Conservation (phyloP, 2,329 filamentous ascomycete species). For the Phaeomoniella chlamydospora region DNA sequence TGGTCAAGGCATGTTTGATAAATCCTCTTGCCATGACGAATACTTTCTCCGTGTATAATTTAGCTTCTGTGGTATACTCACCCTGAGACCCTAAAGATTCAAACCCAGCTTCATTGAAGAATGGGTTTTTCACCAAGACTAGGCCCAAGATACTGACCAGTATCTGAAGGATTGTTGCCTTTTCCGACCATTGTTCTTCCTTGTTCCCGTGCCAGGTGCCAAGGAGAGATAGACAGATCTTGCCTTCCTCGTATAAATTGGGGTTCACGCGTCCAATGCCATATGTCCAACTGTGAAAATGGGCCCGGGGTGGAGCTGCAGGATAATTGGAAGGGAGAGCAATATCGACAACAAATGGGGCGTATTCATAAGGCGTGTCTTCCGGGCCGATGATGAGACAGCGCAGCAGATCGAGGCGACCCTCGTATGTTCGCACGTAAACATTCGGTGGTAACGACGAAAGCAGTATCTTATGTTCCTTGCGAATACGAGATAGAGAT, state of each 20-base stretch:
- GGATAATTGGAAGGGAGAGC: constrained; percentile 36
- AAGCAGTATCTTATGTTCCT: constrained; percentile 44
- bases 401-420: constrained; percentile 41
- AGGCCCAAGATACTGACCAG: constrained; percentile 42
- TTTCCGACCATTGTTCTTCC: constrained; percentile 37
- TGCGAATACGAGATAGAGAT: constrained; percentile 34
- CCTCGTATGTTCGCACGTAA: constrained; percentile 45
- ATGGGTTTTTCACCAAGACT: constrained; percentile 44
- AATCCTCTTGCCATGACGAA: constrained; percentile 38
- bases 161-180: constrained; percentile 42
- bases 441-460: constrained; percentile 39
- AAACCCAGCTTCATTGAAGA: constrained; percentile 51
- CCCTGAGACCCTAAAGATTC: constrained; percentile 33
- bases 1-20: constrained; percentile 30
- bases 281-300: constrained; percentile 45
- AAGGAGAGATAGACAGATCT: constrained; percentile 44
- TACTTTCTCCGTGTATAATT: constrained; percentile 38
- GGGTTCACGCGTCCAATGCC: constrained; percentile 42
- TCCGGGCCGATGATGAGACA: constrained; percentile 43
- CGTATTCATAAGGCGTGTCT: constrained; percentile 46
- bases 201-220: constrained; percentile 44
- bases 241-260: constrained; percentile 48
- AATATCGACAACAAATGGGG: constrained; percentile 47
- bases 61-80: constrained; percentile 29
- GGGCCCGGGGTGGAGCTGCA: constrained; percentile 34